Evolutionary conservation across 2,329 filamentous ascomycete genomes (phyloP).

Genomic region (Coniochaeta sp.): DNA sequence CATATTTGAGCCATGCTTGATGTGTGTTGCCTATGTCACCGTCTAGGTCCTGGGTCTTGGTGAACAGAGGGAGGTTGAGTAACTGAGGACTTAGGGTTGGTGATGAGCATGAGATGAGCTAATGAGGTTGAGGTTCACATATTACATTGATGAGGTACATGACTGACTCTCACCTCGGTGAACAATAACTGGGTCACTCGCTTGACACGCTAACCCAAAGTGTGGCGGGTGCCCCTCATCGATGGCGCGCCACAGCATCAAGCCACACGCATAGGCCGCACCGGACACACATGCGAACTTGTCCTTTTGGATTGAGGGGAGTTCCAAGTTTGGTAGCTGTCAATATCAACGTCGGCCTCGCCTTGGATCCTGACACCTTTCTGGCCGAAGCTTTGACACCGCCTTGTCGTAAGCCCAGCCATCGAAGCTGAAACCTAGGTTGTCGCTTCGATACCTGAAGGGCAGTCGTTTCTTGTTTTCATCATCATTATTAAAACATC

Average conservation of each 20-base stretch:
- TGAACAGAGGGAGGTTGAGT: neutral
- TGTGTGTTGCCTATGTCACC: neutral
- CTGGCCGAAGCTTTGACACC: neutral
- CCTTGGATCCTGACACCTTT: conserved; percentile 2
- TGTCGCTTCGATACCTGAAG: neutral
- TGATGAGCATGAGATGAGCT: neutral
- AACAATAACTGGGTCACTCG: neutral
- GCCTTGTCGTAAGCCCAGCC: neutral
- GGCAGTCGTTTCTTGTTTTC: neutral
- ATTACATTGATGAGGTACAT: too few relatives aligned
- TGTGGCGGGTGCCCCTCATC: neutral
- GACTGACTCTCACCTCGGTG: neutral
- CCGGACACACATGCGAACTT: conserved; percentile 10
- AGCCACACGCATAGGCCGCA: neutral
- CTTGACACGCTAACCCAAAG: neutral
- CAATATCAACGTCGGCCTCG: conserved; percentile 1
- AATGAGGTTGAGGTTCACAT: neutral
- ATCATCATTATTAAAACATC: neutral
- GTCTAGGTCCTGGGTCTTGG: neutral
- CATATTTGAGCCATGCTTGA: neutral
- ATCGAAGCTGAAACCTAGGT: neutral
- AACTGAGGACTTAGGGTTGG: neutral
- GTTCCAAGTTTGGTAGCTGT: neutral
- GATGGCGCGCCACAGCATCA: neutral
- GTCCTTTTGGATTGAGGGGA: conserved; percentile 5